A percentile compares a stretch with the other conserved stretches of the same genome.
These are phyloP conservation scores for Aspergillus texensis DNA, from an alignment of 2,329 filamentous ascomycete species.

Conservation along the genomic window DNA sequence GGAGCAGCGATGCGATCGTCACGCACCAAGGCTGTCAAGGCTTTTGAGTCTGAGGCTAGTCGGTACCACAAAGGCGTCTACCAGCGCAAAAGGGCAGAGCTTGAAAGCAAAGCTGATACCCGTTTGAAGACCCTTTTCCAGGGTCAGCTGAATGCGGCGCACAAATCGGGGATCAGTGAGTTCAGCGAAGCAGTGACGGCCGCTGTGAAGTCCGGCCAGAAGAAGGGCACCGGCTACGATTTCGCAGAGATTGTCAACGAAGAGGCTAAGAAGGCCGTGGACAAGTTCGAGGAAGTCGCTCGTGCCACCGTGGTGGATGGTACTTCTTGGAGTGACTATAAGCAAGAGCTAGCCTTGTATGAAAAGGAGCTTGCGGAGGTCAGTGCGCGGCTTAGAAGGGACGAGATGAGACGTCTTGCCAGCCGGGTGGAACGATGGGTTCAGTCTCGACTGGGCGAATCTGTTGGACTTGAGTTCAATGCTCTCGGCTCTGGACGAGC, in stretches of 20 bases:
- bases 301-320: conserved; percentile 74
- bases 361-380: conserved; percentile 91
- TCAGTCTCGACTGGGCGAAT: conserved; percentile 80
- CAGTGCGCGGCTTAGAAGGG: conserved; percentile 79
- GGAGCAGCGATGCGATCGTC: conserved; percentile 73
- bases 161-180: conserved; percentile 80
- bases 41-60: conserved; percentile 89
- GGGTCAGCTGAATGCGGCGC: conserved; percentile 83
- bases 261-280: conserved; percentile 76
- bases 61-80: conserved; percentile 98
- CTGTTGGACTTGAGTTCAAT: conserved; percentile 91
- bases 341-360: conserved; percentile 76
- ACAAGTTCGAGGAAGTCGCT: conserved; percentile 75
- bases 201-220: conserved; percentile 89
- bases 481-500: conserved; percentile 86
- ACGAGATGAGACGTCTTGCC: conserved; percentile 92
- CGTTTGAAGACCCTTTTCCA: conserved; percentile 85
- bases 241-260: conserved; percentile 90
- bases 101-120: conserved; percentile 84
- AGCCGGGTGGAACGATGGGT: conserved; percentile 94
- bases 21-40: conserved; percentile 71
- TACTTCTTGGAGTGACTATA: conserved; percentile 86
- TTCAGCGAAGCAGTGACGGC: conserved; percentile 87
- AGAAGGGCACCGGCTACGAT: conserved; percentile 86
- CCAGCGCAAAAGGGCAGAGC: conserved; percentile 77